Percentiles rank a stretch among this genome's conserved stretches.
Evolutionary conservation across 805 yeast genomes (phyloP).

Genomic region (Yarrowia deformans): DNA sequence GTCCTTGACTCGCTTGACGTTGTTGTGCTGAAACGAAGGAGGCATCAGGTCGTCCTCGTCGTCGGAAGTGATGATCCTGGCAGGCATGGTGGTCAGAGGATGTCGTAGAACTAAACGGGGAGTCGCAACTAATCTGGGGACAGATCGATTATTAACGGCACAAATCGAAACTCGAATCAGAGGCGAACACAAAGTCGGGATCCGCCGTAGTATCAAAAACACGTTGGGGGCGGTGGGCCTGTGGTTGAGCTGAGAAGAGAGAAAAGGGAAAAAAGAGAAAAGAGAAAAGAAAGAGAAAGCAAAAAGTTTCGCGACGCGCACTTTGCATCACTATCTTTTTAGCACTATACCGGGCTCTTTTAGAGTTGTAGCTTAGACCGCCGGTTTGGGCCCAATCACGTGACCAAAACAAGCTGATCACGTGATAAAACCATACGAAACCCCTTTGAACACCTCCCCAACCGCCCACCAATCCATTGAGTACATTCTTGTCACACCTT

Average conservation of each 20-base stretch:
- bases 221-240: not conserved
- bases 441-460: too few species aligned
- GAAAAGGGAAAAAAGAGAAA: not conserved
- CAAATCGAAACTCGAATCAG: not conserved
- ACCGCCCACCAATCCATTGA: too few species aligned
- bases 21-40: not conserved
- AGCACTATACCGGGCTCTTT: not conserved
- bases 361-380: not conserved
- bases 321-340: not conserved
- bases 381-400: too few species aligned
- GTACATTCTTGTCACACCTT: too few species aligned
- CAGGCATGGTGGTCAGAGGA: slow-evolving; percentile 14
- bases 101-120: too few species aligned
- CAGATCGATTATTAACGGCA: not conserved
- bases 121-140: too few species aligned
- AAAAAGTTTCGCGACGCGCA: slow-evolving; percentile 39
- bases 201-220: slow-evolving; percentile 22
- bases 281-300: slow-evolving; percentile 4
- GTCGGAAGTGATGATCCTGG: slow-evolving; percentile 35
- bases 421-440: too few species aligned
- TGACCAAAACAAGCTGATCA: too few species aligned
- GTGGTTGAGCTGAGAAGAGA: not conserved
- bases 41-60: slow-evolving; percentile 39
- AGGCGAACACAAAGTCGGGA: not conserved
- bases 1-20: slow-evolving; percentile 36